Evolutionary conservation across 768 basidiomycete species (phyloP), one percentile per base, ranked within the genome.

Genomic region (Leccinum broughii): DNA sequence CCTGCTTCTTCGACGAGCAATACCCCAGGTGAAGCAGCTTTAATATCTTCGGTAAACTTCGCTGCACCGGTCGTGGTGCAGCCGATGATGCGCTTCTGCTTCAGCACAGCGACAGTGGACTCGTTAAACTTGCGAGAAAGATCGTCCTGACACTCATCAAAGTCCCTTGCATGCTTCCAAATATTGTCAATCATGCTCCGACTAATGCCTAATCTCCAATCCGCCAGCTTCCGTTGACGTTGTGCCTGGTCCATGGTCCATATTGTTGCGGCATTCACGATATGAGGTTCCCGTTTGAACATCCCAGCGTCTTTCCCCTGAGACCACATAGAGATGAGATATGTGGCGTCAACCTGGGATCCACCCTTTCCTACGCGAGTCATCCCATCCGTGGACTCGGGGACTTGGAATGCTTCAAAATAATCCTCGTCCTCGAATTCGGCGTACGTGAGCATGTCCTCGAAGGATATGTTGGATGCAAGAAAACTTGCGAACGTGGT

Each of bases 21-120:
- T 1, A 89, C 78, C 9, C 78, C 76, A 0, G 86, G 83, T 2
- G 72, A 70, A 8, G 77, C 80, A 1, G 76, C 77, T 28, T 75
- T 80, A 28, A 89, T 79, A 17, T 74, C 74, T 1, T 77, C 71
- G 0, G 74, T 70, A 64, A 82, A 87, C 69, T 83, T 89, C 0
- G 88, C 88, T 0, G 88, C 88, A 1, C 78, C 87, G 0, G 87
- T 88, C 1, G 88, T 89, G 0, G 87, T 89, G 60, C 87, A 88
- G 0, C 81, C 88, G 11, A 89, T 84, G 55, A 89, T 80, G 3
- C 83, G 72, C 68, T 85, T 87, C 44, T 57, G 70, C 54, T 67
- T 68, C 15, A 88, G 66, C 8, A 81, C 61, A 1, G 65, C 69
- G 0, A 68, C 58, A 6, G 70, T 74, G 20, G 70, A 72, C 58